Evolutionary conservation across 2,329 filamentous ascomycete species (phyloP), one percentile per base, ranked within the genome.

Genomic region (Ophiostoma triangulosporum): DNA sequence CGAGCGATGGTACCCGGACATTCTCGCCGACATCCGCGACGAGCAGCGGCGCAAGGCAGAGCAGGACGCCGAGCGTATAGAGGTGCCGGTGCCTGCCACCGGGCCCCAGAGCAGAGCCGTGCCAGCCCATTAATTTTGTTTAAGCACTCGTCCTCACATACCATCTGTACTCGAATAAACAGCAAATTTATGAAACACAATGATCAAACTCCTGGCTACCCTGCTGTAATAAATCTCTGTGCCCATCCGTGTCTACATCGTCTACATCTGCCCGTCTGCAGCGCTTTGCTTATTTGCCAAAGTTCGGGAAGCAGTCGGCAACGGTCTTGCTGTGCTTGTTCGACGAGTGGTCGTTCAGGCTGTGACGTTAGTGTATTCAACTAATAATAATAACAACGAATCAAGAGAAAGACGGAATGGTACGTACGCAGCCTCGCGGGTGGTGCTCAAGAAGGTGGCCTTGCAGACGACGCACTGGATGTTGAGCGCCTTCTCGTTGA

Each of bases 391-490:
- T 14, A 2, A 8, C 8, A 49, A 24, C 17, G 6, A 26, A 12
- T 0, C n/a, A 48, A 32, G 20, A 32, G 11, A n/a, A n/a, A n/a
- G n/a, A n/a, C n/a, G n/a, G n/a, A n/a, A n/a, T n/a, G n/a, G 9
- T 4, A 56, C 78, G 60, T 73, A 83, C 79, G 84, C 81, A 62
- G 83, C 83, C 57, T 76, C 80, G 64, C 84, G 83, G 57, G 83
- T 84, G 33, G 86, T 90, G 73, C 84, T 83, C 61, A 89, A 76
- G 72, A 90, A 89, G 29, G 84, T 86, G 61, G 83, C 78, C 70
- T 82, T 85, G 83, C 86, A 90, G 63, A 81, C 73, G 60, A 78
- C 71, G 76, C 86, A 90, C 68, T 87, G 83, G 68, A 89, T 86
- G 64, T 78, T 82, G 73, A 81, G 85, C 56, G 86, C 85, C 61